phyloP scores from a whole-genome alignment of 495 filamentous ascomycete species.

The Parachaetomium inaequale region DNA sequence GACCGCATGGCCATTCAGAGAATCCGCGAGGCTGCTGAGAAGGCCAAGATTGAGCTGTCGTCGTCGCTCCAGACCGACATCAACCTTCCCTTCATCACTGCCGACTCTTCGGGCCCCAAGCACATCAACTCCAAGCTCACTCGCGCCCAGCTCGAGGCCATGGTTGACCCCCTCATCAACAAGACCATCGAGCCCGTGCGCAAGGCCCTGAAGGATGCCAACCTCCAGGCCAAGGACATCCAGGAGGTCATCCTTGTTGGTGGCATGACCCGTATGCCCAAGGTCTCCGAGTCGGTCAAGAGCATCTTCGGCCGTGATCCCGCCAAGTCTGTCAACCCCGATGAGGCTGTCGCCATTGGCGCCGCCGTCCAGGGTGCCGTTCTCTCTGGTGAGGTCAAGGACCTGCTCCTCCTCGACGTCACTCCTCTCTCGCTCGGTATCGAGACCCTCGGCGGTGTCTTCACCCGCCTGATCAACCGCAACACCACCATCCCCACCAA shows the following conservation, averaged over 20 bases:
- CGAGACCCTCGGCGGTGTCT: conserved; percentile 98
- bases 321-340: conserved; percentile 98
- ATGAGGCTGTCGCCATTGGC: conserved; percentile 98
- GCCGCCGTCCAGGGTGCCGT: conserved; percentile 98
- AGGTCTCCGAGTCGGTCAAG: conserved; percentile 97
- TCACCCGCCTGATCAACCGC: conserved; percentile 98
- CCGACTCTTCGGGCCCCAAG: conserved; percentile 88
- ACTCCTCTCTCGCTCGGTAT: conserved; percentile 98
- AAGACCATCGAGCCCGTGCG: conserved; percentile 88
- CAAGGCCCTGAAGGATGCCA: conserved; percentile 97
- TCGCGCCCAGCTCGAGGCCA: conserved; percentile 83
- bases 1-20: conserved; percentile 99
- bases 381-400: conserved; percentile 93
- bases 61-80: conserved; percentile 97
- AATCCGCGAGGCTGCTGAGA: conserved; percentile 99
- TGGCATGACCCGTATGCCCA: conserved; percentile 99
- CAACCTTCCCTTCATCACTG: conserved; percentile 98
- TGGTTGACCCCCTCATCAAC: conserved; percentile 87
- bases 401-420: conserved; percentile 93
- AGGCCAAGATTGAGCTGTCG: conserved; percentile 99
- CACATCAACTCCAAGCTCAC: conserved; percentile 97
- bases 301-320: conserved; percentile 96
- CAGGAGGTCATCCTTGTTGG: conserved; percentile 98
- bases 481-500: conserved; percentile 99
- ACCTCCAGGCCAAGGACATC: conserved; percentile 89